phyloP scores from a whole-genome alignment of 352 stramenopile genomes.

The Lagenidium sp. region DNA sequence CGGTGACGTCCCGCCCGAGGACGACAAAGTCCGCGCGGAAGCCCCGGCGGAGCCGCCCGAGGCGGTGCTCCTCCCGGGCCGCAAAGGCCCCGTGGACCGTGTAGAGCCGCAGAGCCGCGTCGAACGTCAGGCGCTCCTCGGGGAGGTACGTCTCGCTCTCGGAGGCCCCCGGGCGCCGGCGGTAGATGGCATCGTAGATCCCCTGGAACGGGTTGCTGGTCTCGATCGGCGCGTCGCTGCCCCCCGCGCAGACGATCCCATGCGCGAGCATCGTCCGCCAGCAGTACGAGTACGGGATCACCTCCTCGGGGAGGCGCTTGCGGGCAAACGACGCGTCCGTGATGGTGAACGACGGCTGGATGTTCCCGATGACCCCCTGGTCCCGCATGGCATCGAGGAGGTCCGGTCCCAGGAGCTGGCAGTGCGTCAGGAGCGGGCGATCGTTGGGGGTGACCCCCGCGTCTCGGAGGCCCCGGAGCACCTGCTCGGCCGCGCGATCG shows the following conservation, averaged over 20 bases:
- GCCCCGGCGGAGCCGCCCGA: slow-evolving; percentile 43
- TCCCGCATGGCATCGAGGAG: slow-evolving; percentile 60
- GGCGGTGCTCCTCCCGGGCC: slow-evolving; percentile 36
- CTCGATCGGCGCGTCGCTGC: slow-evolving; percentile 82
- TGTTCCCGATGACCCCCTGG: slow-evolving; percentile 78
- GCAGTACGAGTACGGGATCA: slow-evolving; percentile 68
- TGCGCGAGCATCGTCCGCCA: slow-evolving; percentile 78
- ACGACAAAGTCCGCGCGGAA: slow-evolving; percentile 72
- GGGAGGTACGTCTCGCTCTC: slow-evolving; percentile 54
- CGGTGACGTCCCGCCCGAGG: slow-evolving; percentile 40
- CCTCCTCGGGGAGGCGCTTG: slow-evolving; percentile 51
- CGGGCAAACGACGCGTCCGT: slow-evolving; percentile 76
- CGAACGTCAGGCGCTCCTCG: slow-evolving; percentile 58
- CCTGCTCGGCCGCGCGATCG: slow-evolving; percentile 61
- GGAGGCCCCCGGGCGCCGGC: slow-evolving; percentile 33
- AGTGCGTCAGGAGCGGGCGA: slow-evolving; percentile 86
- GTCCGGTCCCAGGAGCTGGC: slow-evolving; percentile 76
- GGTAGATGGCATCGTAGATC: slow-evolving; percentile 85
- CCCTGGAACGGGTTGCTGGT: slow-evolving; percentile 83
- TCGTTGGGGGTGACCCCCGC: slow-evolving; percentile 35
- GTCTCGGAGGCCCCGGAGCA: slow-evolving; percentile 50
- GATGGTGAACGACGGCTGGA: slow-evolving; percentile 85
- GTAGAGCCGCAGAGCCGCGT: slow-evolving; percentile 73
- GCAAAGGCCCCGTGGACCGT: slow-evolving; percentile 66
- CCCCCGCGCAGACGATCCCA: slow-evolving; percentile 70